Base-by-base conservation (phyloP, 805 yeast genomes). In the Zygotorulaspora florentina region DNA sequence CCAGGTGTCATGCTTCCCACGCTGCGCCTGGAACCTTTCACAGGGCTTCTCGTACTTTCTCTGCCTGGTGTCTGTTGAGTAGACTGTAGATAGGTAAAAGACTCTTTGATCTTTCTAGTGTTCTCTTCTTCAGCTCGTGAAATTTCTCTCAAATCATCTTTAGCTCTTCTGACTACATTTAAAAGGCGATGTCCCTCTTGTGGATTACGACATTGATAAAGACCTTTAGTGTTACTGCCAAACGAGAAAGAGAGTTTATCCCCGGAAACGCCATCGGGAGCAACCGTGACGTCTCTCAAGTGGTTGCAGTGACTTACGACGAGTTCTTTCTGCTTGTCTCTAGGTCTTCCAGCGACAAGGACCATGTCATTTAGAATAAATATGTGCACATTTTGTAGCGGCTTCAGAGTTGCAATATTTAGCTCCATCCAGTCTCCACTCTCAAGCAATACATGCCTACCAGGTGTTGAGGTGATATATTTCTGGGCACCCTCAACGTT, bases 401-500 rank as follows among this genome's bases (percentile, higher is more conserved):
- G 83, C 61, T 87, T 87, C 78, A 87, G 80, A 10, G 95, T 87
- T 0, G 93, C 89, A 2, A 85, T 79, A 57, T 88, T 89, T 48
- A 90, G 68, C 64, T 89, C 96, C 47, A 76, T 79, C 96, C 96
- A 90, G 40, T 89, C 76, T 2, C 85, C 84, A 61, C 88, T 80
- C 56, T 89, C 93, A 8, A 81, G 76, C 15, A 87, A 67, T 2
- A 89, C 77, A 63, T 88, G 96, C 40, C 96, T 75, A 3, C 90
- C 93, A 0, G 90, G 87, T 7, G 77, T 63, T 1, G 86, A 79
- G 16, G 88, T 85, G 31, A 89, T 72, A 48, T 76, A 79, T 57
- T 85, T 85, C 55, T 86, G 90, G 1, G 95, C 89, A n/a, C 96
- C 95, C 52, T 90, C 96, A 12, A 90, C 95, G 51, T 85, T 87